Evolutionary conservation across 345 rosid genomes (phyloP).

Genomic region (Acer saccharum): DNA sequence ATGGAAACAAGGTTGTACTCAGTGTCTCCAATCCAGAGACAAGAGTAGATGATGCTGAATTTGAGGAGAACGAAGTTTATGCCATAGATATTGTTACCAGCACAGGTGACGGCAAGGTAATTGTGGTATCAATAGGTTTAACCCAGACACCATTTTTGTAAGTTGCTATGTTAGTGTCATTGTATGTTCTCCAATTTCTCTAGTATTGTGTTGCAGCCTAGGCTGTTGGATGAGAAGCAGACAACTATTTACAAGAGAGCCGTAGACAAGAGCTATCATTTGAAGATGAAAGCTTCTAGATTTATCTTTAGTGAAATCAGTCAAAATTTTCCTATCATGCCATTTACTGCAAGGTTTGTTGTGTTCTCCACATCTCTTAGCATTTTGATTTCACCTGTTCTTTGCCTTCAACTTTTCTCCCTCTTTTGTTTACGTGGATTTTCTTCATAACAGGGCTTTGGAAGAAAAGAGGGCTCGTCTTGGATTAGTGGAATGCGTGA

Average conservation of each 20-base stretch:
- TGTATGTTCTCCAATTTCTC: slow-evolving; percentile 10
- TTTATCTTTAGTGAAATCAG: slow-evolving; percentile 92
- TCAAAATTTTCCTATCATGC: slow-evolving; percentile 81
- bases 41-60: slow-evolving; percentile 90
- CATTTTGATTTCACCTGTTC: neutral
- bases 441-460: slow-evolving; percentile 54
- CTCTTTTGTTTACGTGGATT: neutral
- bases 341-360: slow-evolving; percentile 82
- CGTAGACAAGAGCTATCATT: slow-evolving; percentile 75
- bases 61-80: slow-evolving; percentile 96
- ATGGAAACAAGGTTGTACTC: slow-evolving; percentile 82
- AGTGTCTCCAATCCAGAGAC: slow-evolving; percentile 79
- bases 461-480: slow-evolving; percentile 98
- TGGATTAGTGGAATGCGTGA: slow-evolving; percentile 95
- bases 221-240: slow-evolving; percentile 90
- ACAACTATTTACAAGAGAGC: slow-evolving; percentile 95
- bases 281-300: slow-evolving; percentile 98
- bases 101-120: slow-evolving; percentile 99
- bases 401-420: neutral
- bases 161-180: too few relatives aligned
- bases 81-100: slow-evolving; percentile 86
- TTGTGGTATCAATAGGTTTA: neutral
- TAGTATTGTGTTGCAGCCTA: slow-evolving; percentile 62
- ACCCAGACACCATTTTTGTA: neutral
- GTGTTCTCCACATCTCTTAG: neutral